Evolutionary conservation across 352 stramenopile species (phyloP).

Genomic region (Globisporangium polare): DNA sequence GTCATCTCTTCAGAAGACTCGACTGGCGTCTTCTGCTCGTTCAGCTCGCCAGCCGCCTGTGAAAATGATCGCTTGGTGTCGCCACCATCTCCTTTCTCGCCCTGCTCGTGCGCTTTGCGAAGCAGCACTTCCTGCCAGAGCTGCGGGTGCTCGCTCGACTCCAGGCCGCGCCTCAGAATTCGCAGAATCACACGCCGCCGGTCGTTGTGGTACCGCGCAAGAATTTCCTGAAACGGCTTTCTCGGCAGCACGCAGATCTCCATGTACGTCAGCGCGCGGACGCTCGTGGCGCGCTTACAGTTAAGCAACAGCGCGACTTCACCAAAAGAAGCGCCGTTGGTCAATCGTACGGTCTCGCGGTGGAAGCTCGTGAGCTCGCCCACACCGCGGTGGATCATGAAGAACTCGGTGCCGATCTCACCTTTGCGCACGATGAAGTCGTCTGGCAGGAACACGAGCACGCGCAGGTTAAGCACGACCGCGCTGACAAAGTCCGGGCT

Average conservation of each 20-base stretch:
- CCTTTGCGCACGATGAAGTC: conserved; percentile 41
- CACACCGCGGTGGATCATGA: conserved; percentile 37
- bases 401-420: conserved; percentile 33
- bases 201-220: conserved; percentile 20
- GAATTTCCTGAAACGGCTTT: conserved; percentile 13
- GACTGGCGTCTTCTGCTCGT: neutral
- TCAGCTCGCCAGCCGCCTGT: neutral
- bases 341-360: conserved; percentile 9
- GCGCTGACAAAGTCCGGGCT: conserved; percentile 36
- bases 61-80: neutral
- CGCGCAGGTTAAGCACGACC: conserved; percentile 26
- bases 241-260: conserved; percentile 21
- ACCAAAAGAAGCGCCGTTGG: conserved; percentile 15
- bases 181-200: conserved; percentile 17
- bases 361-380: conserved; percentile 20
- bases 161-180: conserved; percentile 17
- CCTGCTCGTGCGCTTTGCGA: neutral
- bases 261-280: conserved; percentile 20
- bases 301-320: conserved; percentile 24
- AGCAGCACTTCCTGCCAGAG: conserved; percentile 16
- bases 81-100: neutral
- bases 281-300: conserved; percentile 19
- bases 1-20: neutral
- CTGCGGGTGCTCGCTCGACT: conserved; percentile 20
- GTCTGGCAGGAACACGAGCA: conserved; percentile 41